phyloP scores from a whole-genome alignment of 768 basidiomycete genomes.

The Kwoniella sp. region DNA sequence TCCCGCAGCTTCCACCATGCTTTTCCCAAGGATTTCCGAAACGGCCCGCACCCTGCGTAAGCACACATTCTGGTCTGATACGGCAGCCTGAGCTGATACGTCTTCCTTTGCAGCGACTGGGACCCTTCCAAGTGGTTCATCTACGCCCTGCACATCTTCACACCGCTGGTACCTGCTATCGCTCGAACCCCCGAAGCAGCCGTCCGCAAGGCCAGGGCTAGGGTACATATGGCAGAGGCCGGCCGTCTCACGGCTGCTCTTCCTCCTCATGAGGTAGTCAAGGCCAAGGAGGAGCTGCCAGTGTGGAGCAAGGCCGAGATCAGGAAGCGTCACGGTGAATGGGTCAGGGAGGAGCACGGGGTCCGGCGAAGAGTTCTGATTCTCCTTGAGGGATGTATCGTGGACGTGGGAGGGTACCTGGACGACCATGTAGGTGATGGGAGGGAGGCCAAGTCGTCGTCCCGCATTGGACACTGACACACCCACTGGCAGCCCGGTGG shows the following conservation, averaged over 20 bases:
- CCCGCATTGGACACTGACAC: not conserved
- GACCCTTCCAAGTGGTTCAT: constrained; percentile 81
- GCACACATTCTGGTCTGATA: not conserved
- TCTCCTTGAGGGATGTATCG: constrained; percentile 59
- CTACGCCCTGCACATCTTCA: constrained; percentile 53
- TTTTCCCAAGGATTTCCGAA: constrained; percentile 70
- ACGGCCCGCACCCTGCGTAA: constrained; percentile 52
- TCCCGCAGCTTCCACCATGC: constrained; percentile 57
- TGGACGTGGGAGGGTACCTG: constrained; percentile 63
- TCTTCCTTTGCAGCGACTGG: constrained; percentile 59
- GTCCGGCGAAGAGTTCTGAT: constrained; percentile 51
- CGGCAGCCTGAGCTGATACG: constrained; percentile 25
- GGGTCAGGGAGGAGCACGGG: constrained; percentile 21
- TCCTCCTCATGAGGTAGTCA: constrained; percentile 18
- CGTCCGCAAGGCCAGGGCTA: constrained; percentile 40
- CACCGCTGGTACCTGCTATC: constrained; percentile 43
- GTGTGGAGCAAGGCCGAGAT: constrained; percentile 37
- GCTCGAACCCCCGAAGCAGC: constrained; percentile 39
- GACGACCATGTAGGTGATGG: constrained; percentile 63
- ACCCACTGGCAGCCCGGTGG: constrained; percentile 60
- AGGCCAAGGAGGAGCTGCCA: constrained; percentile 29
- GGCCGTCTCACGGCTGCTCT: constrained; percentile 30
- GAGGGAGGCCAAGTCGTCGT: no score
- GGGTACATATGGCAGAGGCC: constrained; percentile 41
- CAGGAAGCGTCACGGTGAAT: constrained; percentile 27